Evolutionary conservation across 345 rosid species (phyloP), one percentile per base, ranked within the genome.

Genomic region (Raphanus raphanistrum): DNA sequence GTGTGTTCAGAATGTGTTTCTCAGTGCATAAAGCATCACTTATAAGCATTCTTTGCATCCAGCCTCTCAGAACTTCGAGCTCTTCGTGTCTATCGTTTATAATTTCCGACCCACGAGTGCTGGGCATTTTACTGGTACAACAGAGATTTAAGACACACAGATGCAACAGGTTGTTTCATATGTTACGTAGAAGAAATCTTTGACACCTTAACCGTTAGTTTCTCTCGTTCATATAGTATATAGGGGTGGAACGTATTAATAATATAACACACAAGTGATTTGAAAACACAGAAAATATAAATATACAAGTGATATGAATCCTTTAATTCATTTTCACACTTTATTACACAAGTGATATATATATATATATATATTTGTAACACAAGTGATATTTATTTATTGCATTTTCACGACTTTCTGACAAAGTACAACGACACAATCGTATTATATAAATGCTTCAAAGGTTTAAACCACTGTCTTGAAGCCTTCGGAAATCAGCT

Each of bases 1-100:
- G 33, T 31, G 11, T 57, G 63, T 82, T 74, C 25, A 74, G 35
- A 3, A 67, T 63, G 0, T 36, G 63, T 27, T 0, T 16, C 13
- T 35, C 63, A 1, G 26, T 41, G 10, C 12, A 9, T 1, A 2
- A 3, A 7, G 48, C 28, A 31, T 67, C 31, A 36, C 5, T 36
- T 1, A 29, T 5, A 26, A 1, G 28, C 59, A 13, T 6, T 38
- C 16, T 67, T 9, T 38, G 74, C 50, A 73, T 17, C 28, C 71
- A 76, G 6, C 78, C 78, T 2, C 5, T 25, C n/a, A 72, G 31
- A 17, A 76, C 41, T 63, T 75, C 15, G 17, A 75, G 62, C 60
- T 81, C 76, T 4, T 78, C 71, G 0, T 58, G 2, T 4, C 6
- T 67, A 25, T 28, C 0, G n/a, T 50, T 57, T 3, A n/a, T 26